phyloP scores from a whole-genome alignment of 2,329 filamentous ascomycete species.

The Scedosporium minutisporum region DNA sequence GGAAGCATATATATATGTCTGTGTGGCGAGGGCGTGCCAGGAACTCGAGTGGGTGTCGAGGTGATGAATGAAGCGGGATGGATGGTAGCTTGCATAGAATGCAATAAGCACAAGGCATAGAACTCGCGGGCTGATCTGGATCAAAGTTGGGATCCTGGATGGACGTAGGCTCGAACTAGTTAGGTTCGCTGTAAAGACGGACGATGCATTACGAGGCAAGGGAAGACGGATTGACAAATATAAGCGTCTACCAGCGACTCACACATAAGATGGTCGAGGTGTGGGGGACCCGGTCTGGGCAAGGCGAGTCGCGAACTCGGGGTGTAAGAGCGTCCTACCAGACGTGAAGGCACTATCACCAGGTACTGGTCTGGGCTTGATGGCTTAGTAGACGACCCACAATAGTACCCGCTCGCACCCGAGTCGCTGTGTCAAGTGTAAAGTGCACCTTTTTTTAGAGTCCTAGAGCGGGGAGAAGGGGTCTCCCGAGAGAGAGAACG shows the following conservation, averaged over 20 bases:
- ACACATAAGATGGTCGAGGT: not conserved
- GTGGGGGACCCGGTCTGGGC: not conserved
- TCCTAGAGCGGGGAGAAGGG: not conserved
- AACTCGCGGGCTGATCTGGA: not conserved
- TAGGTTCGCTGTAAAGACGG: not conserved
- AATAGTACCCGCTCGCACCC: not conserved
- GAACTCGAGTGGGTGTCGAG: not conserved
- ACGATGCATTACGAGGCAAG: not conserved
- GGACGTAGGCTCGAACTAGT: not conserved
- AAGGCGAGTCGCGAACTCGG: not conserved
- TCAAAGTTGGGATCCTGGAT: not conserved
- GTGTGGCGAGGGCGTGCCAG: not conserved
- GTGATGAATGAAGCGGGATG: not conserved
- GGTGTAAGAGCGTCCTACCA: not conserved
- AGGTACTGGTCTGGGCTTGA: not conserved
- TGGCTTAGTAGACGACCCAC: conserved; percentile 3
- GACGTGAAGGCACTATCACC: not conserved
- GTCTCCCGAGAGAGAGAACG: not conserved
- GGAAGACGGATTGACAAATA: not conserved
- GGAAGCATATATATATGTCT: not conserved
- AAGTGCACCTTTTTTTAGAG: conserved; percentile 3
- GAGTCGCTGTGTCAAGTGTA: not conserved
- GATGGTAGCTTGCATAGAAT: not conserved
- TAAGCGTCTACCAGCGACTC: not conserved
- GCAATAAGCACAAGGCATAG: not conserved